phyloP scores from a whole-genome alignment of 371 early-diverging fungal genomes.

The Mortierella sp. region DNA sequence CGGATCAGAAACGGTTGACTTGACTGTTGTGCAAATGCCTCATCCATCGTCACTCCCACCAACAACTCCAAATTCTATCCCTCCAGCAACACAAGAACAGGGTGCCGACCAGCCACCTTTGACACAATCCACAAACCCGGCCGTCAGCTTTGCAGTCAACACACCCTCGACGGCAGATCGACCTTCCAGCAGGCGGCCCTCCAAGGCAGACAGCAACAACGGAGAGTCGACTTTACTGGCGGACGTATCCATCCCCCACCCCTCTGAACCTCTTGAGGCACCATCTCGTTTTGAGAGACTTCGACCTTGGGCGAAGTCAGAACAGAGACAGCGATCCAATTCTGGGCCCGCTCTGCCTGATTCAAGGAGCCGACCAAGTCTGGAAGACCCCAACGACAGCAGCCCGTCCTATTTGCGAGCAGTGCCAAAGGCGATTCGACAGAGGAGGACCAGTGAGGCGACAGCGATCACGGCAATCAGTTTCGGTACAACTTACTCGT shows the following conservation, averaged over 20 bases:
- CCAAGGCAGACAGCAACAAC: background rate
- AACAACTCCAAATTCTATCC: background rate
- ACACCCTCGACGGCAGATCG: background rate
- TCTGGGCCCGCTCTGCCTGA: constrained; percentile 42
- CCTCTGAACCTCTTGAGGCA: constrained; percentile 11
- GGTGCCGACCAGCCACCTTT: background rate
- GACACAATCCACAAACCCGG: background rate
- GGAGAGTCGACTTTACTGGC: background rate
- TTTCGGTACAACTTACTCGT: constrained; percentile 10
- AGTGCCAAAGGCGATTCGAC: constrained; percentile 8
- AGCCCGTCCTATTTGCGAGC: background rate
- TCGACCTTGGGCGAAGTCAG: constrained; percentile 33
- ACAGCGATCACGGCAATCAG: constrained; percentile 18
- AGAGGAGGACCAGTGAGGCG: constrained; percentile 28
- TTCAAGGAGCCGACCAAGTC: constrained; percentile 4
- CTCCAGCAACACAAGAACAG: constrained; percentile 1
- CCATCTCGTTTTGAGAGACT: constrained; percentile 25
- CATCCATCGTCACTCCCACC: background rate
- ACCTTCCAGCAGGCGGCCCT: background rate
- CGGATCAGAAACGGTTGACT: constrained; percentile 26
- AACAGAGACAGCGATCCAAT: constrained; percentile 31
- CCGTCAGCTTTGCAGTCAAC: constrained; percentile 18
- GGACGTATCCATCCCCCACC: background rate
- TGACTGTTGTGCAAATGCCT: constrained; percentile 36
- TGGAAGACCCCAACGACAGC: constrained; percentile 1